Evolutionary conservation across 768 basidiomycete species (phyloP).

Genomic region (Coprinellus aureogranulatus): DNA sequence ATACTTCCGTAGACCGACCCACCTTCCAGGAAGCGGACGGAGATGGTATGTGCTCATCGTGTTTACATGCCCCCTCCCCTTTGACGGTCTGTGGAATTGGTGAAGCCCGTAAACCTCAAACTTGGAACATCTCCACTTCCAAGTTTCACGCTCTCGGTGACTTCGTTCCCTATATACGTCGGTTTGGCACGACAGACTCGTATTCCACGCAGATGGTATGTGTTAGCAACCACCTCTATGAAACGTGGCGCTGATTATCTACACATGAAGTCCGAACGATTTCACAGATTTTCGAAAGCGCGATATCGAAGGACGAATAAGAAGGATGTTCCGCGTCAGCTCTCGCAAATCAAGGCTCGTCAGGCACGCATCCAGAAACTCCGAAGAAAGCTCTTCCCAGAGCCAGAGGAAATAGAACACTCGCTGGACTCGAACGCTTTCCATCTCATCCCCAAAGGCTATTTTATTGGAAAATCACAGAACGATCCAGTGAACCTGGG

Average conservation of each 20-base stretch:
- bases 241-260: not conserved
- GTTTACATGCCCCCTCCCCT: no score
- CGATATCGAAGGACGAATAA: not conserved
- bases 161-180: not conserved
- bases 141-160: constrained; percentile 8
- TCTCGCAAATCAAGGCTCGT: not conserved
- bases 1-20: no score
- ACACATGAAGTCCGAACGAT: not conserved
- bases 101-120: constrained; percentile 4
- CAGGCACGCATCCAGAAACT: not conserved
- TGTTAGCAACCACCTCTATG: not conserved
- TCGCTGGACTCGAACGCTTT: not conserved
- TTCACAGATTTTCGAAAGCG: not conserved
- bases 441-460: no score
- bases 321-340: not conserved
- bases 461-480: constrained; percentile 3
- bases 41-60: no score
- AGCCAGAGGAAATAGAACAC: no score
- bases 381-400: not conserved
- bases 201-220: constrained; percentile 28
- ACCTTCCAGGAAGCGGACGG: no score
- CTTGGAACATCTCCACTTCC: constrained; percentile 5
- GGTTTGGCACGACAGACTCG: constrained; percentile 4
- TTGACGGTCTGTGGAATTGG: no score
- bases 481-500: not conserved